phyloP scores from a whole-genome alignment of 148 eudicot species.

The Rhododendron kiyosumense region DNA sequence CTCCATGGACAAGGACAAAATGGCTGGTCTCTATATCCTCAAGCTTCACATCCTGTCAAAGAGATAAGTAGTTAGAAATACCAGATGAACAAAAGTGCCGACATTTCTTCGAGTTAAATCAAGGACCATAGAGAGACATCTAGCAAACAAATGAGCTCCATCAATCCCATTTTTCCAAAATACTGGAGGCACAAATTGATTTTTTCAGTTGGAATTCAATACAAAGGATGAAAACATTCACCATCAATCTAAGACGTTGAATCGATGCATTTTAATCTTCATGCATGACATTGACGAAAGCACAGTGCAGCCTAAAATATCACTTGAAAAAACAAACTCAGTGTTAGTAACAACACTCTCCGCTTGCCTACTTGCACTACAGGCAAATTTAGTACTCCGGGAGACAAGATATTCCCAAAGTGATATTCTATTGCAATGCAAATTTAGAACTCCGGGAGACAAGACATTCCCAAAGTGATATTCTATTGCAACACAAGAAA shows the following conservation, averaged over 20 bases:
- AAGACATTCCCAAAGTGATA: not conserved
- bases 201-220: not conserved
- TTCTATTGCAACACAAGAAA: not conserved
- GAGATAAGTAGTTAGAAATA: not conserved
- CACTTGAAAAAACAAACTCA: not conserved
- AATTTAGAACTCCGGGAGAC: not conserved
- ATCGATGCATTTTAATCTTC: not conserved
- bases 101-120: not conserved
- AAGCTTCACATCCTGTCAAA: constrained; percentile 51
- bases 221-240: not conserved
- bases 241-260: not conserved
- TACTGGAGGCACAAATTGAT: not conserved
- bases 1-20: constrained; percentile 93
- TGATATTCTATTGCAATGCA: not conserved
- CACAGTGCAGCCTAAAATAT: not conserved
- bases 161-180: not conserved
- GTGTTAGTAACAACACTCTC: not conserved
- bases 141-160: not conserved
- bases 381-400: not conserved
- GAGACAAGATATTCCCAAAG: not conserved
- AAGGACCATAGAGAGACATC: not conserved
- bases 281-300: not conserved
- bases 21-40: constrained; percentile 58
- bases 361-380: not conserved
- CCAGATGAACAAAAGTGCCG: not conserved